Conservation (phyloP, 306 rosid genomes). For the Lagenaria siceraria region DNA sequence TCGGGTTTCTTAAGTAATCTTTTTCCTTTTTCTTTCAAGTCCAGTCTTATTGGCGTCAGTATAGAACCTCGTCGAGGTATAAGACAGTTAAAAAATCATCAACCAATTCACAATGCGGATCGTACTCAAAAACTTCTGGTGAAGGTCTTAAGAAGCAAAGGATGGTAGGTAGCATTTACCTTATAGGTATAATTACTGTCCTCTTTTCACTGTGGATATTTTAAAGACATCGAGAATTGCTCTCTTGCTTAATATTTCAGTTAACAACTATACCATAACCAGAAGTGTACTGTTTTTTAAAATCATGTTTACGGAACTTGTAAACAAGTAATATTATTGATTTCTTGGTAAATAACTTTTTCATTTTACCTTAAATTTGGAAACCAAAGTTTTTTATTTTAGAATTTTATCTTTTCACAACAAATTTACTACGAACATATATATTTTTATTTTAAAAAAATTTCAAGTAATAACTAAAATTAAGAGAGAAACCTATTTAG, state of each 20-base stretch:
- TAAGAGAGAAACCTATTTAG: neutral
- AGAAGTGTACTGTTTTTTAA: neutral
- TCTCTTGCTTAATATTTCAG: neutral
- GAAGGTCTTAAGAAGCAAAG: slow-evolving; percentile 21
- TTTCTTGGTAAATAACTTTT: neutral
- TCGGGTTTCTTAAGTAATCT: neutral
- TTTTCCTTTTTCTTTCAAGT: slow-evolving; percentile 1
- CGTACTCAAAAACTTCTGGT: slow-evolving; percentile 12
- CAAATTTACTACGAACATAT: neutral
- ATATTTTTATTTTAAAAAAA: neutral
- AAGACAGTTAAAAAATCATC: slow-evolving; percentile 27
- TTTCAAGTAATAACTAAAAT: neutral
- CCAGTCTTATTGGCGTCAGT: slow-evolving; percentile 40
- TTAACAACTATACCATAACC: neutral
- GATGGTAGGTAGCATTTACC: slow-evolving; percentile 20
- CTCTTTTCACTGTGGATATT: slow-evolving; percentile 5
- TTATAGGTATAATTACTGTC: slow-evolving; percentile 2
- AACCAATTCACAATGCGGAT: slow-evolving; percentile 20
- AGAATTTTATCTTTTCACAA: neutral
- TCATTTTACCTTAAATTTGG: neutral
- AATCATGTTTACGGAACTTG: neutral
- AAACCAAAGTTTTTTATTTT: neutral
- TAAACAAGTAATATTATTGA: neutral
- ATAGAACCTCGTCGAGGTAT: slow-evolving; percentile 32
- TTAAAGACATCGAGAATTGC: neutral